Evolutionary conservation across 768 basidiomycete species (phyloP).

Genomic region (Boletus tomentosulus): DNA sequence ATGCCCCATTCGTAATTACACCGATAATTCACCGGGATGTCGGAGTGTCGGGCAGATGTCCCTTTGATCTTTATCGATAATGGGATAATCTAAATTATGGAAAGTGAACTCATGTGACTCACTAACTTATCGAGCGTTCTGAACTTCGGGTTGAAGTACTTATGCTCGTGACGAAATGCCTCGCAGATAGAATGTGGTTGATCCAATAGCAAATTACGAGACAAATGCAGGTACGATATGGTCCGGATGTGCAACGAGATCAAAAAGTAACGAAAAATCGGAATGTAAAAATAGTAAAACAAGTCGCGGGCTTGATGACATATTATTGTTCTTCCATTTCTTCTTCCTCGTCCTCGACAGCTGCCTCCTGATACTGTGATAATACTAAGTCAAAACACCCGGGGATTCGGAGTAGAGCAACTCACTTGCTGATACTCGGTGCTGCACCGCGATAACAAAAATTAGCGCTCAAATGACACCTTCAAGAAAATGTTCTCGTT

Average conservation of each 20-base stretch:
- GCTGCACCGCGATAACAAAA: constrained; percentile 37
- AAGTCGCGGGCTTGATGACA: background rate
- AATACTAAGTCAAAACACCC: background rate
- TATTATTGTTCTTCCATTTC: constrained; percentile 35
- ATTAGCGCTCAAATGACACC: constrained; percentile 2
- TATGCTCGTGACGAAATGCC: background rate
- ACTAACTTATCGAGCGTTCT: too few relatives aligned
- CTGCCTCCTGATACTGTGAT: constrained; percentile 59
- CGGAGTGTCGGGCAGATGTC: too few relatives aligned
- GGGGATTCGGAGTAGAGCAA: background rate
- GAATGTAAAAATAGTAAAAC: background rate
- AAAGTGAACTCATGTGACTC: too few relatives aligned
- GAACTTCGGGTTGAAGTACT: too few relatives aligned
- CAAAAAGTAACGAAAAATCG: background rate
- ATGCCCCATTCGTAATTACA: background rate
- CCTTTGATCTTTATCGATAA: too few relatives aligned
- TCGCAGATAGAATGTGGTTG: constrained; percentile 2
- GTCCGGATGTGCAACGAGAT: constrained; percentile 2
- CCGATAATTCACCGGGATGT: constrained; percentile 11
- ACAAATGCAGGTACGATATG: constrained; percentile 16
- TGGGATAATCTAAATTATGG: too few relatives aligned
- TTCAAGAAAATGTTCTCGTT: background rate
- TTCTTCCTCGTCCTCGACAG: constrained; percentile 40
- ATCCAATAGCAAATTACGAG: constrained; percentile 18
- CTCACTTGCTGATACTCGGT: constrained; percentile 86